A percentile compares a stretch with the other conserved stretches of the same genome.
phyloP scores from a whole-genome alignment of 257 asterid species.

The Scutellaria galericulata region DNA sequence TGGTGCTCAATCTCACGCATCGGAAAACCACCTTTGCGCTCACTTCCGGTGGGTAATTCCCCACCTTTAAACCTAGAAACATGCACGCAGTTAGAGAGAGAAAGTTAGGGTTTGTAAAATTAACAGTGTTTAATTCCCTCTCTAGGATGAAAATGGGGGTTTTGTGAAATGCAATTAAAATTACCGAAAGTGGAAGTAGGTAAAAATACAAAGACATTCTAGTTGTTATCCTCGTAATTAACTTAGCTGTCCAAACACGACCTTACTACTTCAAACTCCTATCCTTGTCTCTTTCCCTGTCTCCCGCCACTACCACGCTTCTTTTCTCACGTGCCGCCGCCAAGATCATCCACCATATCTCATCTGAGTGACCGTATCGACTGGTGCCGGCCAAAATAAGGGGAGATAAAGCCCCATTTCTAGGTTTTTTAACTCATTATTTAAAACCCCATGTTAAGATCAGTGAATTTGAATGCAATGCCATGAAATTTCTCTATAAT shows the following conservation, averaged over 20 bases:
- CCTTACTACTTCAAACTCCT: slow-evolving; percentile 41
- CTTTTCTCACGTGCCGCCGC: slow-evolving; percentile 39
- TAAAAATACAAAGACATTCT: slow-evolving; percentile 38
- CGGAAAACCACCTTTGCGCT: slow-evolving; percentile 81
- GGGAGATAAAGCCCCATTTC: slow-evolving; percentile 38
- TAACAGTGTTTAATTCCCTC: no score
- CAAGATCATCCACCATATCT: slow-evolving; percentile 27
- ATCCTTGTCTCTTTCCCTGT: slow-evolving; percentile 24
- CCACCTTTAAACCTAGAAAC: slow-evolving; percentile 74
- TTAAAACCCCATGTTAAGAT: slow-evolving; percentile 34
- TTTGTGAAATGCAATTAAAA: not conserved
- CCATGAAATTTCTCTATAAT: not conserved
- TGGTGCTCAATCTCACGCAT: slow-evolving; percentile 81
- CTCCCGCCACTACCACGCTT: slow-evolving; percentile 43
- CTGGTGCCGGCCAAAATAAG: slow-evolving; percentile 21
- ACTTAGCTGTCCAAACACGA: slow-evolving; percentile 39
- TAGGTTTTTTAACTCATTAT: slow-evolving; percentile 43
- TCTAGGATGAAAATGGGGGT: not conserved
- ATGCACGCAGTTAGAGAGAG: slow-evolving; percentile 6
- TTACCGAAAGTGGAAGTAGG: slow-evolving; percentile 47
- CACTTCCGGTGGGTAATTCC: slow-evolving; percentile 80
- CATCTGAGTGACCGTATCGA: slow-evolving; percentile 6
- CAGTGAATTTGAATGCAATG: slow-evolving; percentile 42
- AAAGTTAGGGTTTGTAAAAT: no score
- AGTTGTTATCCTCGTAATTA: slow-evolving; percentile 42